Conservation (phyloP, 176 grass and related monocot species). For the Aegilops longissima region DNA sequence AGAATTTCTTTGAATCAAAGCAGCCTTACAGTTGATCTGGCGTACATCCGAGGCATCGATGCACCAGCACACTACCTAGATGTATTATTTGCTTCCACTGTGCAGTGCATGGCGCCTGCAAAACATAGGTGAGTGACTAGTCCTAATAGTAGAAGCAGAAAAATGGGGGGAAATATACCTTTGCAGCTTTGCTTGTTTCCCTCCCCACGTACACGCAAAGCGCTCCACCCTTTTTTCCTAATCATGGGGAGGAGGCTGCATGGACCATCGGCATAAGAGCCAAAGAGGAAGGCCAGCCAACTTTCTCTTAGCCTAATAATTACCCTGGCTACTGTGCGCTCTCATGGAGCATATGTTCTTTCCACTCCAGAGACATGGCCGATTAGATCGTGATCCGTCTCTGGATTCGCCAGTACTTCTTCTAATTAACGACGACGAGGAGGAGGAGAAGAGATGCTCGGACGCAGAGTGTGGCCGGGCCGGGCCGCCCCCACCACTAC, state of each 20-base stretch:
- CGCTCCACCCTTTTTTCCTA: neutral
- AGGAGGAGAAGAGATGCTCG: constrained; percentile 12
- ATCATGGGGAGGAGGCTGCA: neutral
- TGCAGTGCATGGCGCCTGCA: neutral
- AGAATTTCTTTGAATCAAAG: too few relatives aligned
- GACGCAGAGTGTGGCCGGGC: neutral
- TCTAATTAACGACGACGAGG: constrained; percentile 12
- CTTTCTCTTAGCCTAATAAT: constrained; percentile 30
- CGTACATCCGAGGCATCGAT: neutral
- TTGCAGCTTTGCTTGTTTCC: neutral
- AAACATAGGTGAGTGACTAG: neutral
- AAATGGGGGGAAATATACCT: neutral
- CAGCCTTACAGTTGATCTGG: too few relatives aligned
- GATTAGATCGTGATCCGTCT: constrained; percentile 39
- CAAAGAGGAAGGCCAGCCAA: constrained; percentile 33
- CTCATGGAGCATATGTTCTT: constrained; percentile 35
- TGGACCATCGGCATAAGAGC: neutral
- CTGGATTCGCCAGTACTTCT: constrained; percentile 29
- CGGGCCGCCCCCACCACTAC: neutral
- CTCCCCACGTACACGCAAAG: neutral
- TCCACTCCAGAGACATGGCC: constrained; percentile 38
- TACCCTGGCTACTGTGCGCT: neutral
- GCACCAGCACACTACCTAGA: neutral
- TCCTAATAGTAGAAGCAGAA: neutral
- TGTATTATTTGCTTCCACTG: neutral